phyloP scores from a whole-genome alignment of 1,139 yeast species.

The Sugiyamaella novakii region DNA sequence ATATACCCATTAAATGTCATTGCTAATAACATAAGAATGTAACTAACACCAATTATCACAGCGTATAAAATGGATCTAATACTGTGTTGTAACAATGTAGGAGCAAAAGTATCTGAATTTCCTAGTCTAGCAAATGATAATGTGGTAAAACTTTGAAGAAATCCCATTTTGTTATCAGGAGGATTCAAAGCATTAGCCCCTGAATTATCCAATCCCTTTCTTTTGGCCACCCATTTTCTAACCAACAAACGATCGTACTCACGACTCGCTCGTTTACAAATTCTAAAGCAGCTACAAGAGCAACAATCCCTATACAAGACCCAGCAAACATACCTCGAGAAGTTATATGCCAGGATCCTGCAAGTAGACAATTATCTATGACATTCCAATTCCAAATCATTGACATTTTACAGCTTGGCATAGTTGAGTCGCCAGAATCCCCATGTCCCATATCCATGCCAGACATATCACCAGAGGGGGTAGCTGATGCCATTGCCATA shows the following conservation, averaged over 20 bases:
- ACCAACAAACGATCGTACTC: conserved; percentile 54
- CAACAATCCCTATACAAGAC: conserved; percentile 65
- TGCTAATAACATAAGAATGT: conserved; percentile 66
- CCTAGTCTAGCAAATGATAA: conserved; percentile 1
- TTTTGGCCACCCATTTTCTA: conserved; percentile 31
- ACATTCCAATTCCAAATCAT: conserved; percentile 65
- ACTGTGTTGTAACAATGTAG: conserved; percentile 53
- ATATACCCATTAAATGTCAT: conserved; percentile 76
- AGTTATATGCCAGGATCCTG: conserved; percentile 62
- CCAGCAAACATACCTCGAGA: conserved; percentile 67
- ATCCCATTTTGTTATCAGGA: not conserved
- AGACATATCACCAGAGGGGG: conserved; percentile 6
- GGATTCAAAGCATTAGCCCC: conserved; percentile 3
- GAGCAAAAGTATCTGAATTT: conserved; percentile 30
- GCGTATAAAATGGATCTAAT: conserved; percentile 54
- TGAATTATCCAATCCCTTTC: not conserved
- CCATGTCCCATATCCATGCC: conserved; percentile 31
- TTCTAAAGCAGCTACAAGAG: conserved; percentile 58
- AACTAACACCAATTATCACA: conserved; percentile 63
- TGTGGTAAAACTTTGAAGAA: not conserved
- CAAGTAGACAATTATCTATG: conserved; percentile 62
- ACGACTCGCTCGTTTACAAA: conserved; percentile 57
- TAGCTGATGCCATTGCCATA: conserved; percentile 10
- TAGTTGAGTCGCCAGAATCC: conserved; percentile 16
- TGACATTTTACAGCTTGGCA: conserved; percentile 36